phyloP scores from a whole-genome alignment of 2,329 filamentous ascomycete genomes.

The Talaromyces funiculosus region DNA sequence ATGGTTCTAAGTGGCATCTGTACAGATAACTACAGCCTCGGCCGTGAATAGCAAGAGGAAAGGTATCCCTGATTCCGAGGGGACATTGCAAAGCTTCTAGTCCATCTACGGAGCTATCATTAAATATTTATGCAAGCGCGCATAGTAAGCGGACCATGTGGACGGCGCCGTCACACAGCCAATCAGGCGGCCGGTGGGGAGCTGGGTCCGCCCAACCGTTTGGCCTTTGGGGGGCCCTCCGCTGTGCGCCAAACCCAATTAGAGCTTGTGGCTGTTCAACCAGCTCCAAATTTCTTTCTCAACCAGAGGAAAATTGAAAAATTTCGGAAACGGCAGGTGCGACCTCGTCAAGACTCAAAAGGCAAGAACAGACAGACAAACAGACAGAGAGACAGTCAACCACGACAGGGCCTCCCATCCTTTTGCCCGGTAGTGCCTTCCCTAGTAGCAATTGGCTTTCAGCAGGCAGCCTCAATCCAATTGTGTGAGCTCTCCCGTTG shows the following conservation, averaged over 20 bases:
- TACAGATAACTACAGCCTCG: no score
- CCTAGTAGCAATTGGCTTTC: neutral
- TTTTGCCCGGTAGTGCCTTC: slow-evolving; percentile 3
- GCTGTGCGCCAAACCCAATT: slow-evolving; percentile 29
- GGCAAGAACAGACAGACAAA: neutral
- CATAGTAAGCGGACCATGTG: slow-evolving; percentile 8
- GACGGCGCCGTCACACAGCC: slow-evolving; percentile 6
- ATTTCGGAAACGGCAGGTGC: neutral
- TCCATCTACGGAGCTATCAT: no score
- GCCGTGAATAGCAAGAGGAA: no score
- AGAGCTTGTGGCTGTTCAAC: slow-evolving; percentile 27
- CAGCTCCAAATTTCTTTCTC: slow-evolving; percentile 19
- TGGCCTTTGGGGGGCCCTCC: slow-evolving; percentile 29
- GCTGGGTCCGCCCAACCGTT: slow-evolving; percentile 31
- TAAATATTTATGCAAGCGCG: no score
- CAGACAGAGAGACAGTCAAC: no score
- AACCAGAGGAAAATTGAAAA: slow-evolving; percentile 5
- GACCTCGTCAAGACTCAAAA: slow-evolving; percentile 1
- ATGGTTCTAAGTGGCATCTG: no score
- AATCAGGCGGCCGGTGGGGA: neutral
- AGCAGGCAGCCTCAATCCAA: slow-evolving; percentile 1
- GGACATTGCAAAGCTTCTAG: no score
- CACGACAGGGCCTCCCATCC: neutral
- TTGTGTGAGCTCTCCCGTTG: neutral
- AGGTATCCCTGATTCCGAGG: no score